Conservation (phyloP, 257 asterid species). For the Jasminum sambac region DNA sequence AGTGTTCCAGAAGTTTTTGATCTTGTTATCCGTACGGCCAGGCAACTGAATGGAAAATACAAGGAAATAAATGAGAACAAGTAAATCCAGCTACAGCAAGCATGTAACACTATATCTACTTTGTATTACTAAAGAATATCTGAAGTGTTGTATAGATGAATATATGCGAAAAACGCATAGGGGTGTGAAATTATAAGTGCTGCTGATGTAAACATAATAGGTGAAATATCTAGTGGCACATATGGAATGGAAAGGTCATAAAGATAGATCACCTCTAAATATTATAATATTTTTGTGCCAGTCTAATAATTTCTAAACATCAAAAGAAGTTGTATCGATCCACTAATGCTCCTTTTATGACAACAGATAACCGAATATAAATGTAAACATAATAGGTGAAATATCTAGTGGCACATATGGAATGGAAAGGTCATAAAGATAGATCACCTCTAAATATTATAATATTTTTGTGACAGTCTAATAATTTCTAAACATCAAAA, state of each 20-base stretch:
- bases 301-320: background rate
- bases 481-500: background rate
- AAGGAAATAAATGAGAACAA: conserved; percentile 14
- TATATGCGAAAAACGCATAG: background rate
- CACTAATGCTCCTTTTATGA: background rate
- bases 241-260: background rate
- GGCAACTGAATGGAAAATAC: conserved; percentile 53
- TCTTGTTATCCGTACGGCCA: conserved; percentile 92
- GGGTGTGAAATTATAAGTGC: background rate
- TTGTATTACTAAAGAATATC: background rate
- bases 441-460: background rate
- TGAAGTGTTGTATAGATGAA: background rate
- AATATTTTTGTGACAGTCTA: background rate
- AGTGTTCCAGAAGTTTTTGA: conserved; percentile 84
- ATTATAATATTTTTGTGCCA: background rate
- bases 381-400: background rate
- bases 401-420: background rate
- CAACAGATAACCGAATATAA: too few relatives aligned
- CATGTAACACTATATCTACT: background rate
- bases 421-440: background rate
- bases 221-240: background rate
- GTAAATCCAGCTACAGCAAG: background rate
- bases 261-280: background rate
- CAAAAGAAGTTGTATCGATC: background rate
- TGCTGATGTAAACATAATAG: background rate